Base-by-base conservation (phyloP, 2,329 filamentous ascomycete genomes). In the Fusarium torulosum region DNA sequence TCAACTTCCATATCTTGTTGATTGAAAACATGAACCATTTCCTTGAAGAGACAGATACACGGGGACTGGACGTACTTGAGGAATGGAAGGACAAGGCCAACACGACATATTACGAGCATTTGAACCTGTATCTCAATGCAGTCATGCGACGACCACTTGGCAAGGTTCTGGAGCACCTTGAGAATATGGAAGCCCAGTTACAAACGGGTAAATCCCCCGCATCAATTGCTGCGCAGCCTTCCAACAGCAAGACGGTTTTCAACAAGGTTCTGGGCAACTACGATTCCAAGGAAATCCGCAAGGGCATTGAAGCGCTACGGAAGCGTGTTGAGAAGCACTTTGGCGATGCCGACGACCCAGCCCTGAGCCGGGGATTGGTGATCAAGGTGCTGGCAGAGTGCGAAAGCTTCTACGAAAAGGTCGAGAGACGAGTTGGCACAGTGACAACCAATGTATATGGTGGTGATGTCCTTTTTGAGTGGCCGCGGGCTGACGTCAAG, bases 1-100 rank as follows among this genome's bases (percentile, higher is more conserved):
- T 99, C 63, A 98, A 98, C 80, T 97, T 97, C 80, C 94, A 98
- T 79, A 97, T 99, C 73, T 85, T 98, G 33, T 85, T 98, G 53
- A 98, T 99, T 71, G 95, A 99, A 79, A 99, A 99, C 78, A 97
- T 97, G 94, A 96, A 97, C 75, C 94, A 97, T 79, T 98, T 97
- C 80, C 84, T 96, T 13, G 94, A 98, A 76, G 94, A 97, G 78
- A 91, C 97, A 10, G 93, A 97, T 70, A 84, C 90, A 17, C 86
- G 88, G 19, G 85, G 87, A 37, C 88, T 96, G 65, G 86, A 91
- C 9, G 88, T 97, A 1, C 85, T 98, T 6, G 89, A 92, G 62
- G 89, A 92, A 70, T 97, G 94, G 92, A 91, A 90, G 74, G 87
- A 90, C 38, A 90, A 91, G 58, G 96, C 95, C 2, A 83, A 86